Evolutionary conservation across 2,329 filamentous ascomycete genomes (phyloP), one percentile per base, ranked within the genome.

Genomic region (Neopestalotiopsis sp.): DNA sequence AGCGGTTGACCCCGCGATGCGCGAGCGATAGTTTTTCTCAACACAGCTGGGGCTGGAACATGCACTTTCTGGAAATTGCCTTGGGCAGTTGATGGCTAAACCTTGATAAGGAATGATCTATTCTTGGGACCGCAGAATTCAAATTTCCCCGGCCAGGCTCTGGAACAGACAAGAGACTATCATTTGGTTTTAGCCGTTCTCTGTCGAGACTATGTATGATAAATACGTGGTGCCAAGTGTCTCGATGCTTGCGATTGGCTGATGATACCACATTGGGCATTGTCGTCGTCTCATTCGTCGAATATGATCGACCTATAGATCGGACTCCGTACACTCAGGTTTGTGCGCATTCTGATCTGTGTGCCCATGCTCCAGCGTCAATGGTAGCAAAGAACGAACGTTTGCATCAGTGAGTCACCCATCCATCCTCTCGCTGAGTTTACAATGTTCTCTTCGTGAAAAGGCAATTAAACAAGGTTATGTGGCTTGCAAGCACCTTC

Each of bases 241-340:
- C 28, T 14, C n/a, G 24, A 14, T 40, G 32, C 30, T 49, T 49
- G 20, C 30, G 14, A 67, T 67, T 67, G 65, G 65, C 34, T n/a
- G 56, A 57, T 24, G 38, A 13, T 32, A 61, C 53, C 65, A 67
- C 65, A 67, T 67, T 65, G 65, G 53, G 30, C 65, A n/a, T 34
- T 67, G 6, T 34, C 28, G 17, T 53, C 10, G 32, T 67, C 65
- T 67, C 32, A 67, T 67, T 67, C 53, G 65, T 61, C 56, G 12
- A 20, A 34, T 24, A 34, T 38, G 38, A 38, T 38, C 34, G 20
- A 24, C 34, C 20, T 65, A 30, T 61, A 61, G 24, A n/a, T 61
- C 34, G 34, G 34, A 38, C 34, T 38, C 34, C 34, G 34, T 61
- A 12, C n/a, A 7, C n/a, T 20, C 13, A 28, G 28, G 14, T 14